phyloP scores from a whole-genome alignment of 805 yeast genomes.

The Brettanomyces nanus region DNA sequence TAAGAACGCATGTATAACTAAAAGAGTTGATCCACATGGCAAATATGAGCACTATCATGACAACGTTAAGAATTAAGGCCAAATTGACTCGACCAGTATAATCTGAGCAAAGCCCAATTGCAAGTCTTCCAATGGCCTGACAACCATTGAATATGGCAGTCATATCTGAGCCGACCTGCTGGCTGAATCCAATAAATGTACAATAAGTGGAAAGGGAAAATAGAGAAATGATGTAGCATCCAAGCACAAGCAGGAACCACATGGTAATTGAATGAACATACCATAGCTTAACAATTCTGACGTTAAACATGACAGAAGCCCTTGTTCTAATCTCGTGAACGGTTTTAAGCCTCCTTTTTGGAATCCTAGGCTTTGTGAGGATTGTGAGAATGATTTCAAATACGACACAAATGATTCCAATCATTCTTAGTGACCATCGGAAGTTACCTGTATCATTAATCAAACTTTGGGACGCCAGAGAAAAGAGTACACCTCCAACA shows the following conservation, averaged over 20 bases:
- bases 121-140: constrained; percentile 42
- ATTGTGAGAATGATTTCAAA: constrained; percentile 31
- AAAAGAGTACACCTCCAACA: constrained; percentile 34
- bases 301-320: constrained; percentile 14
- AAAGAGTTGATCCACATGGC: constrained; percentile 35
- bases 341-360: constrained; percentile 9
- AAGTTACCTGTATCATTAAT: constrained; percentile 29
- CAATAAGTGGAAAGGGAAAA: constrained; percentile 43
- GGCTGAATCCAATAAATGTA: constrained; percentile 36
- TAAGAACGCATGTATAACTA: constrained; percentile 26
- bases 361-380: constrained; percentile 37
- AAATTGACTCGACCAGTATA: constrained; percentile 39
- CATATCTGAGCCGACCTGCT: constrained; percentile 35
- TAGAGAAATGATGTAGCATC: constrained; percentile 37
- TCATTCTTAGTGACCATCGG: constrained; percentile 34
- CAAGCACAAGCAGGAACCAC: constrained; percentile 27
- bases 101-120: constrained; percentile 41
- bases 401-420: constrained; percentile 32
- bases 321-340: constrained; percentile 14
- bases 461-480: constrained; percentile 29
- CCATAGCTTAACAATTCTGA: constrained; percentile 10
- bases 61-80: constrained; percentile 27
- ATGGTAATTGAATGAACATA: constrained; percentile 12
- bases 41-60: constrained; percentile 31
- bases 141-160: constrained; percentile 40